phyloP scores from a whole-genome alignment of 108 stramenopile genomes.

The Aurantiochytrium sp. region DNA sequence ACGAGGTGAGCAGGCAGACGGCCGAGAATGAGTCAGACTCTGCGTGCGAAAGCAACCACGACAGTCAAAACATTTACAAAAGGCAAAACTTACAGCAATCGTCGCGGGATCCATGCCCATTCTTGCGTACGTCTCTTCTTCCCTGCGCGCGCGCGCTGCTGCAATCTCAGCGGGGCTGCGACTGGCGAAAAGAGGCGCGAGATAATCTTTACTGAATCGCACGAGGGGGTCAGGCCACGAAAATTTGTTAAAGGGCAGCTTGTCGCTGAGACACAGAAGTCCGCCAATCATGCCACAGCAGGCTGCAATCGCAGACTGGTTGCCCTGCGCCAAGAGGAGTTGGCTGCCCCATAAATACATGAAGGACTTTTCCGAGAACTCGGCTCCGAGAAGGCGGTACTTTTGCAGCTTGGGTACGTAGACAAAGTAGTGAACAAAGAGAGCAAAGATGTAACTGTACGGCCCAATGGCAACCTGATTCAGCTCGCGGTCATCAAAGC shows the following conservation, averaged over 20 bases:
- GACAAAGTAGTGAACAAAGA: background rate
- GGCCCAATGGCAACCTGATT: background rate
- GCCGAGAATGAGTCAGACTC: too few relatives aligned
- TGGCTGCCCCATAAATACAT: slow-evolving; percentile 5
- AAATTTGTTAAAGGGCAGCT: background rate
- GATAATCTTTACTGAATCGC: background rate
- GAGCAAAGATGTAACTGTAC: background rate
- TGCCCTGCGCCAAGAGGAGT: background rate
- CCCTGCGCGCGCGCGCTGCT: background rate
- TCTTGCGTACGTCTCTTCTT: background rate
- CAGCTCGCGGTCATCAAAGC: background rate
- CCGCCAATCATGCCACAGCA: background rate
- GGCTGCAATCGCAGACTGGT: background rate
- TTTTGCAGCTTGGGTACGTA: background rate
- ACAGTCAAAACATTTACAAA: too few relatives aligned
- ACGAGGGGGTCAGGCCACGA: background rate
- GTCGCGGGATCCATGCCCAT: background rate
- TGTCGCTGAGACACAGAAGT: background rate
- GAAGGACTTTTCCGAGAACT: background rate
- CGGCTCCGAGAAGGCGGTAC: background rate
- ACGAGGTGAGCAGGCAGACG: too few relatives aligned
- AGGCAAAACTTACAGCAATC: background rate
- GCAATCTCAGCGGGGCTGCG: background rate
- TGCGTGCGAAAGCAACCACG: too few relatives aligned
- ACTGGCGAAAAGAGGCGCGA: background rate